Percentiles rank a stretch among this genome's conserved stretches.
Conservation (phyloP, 2,329 filamentous ascomycete genomes). For the Teratosphaeria pseudoeucalypti region DNA sequence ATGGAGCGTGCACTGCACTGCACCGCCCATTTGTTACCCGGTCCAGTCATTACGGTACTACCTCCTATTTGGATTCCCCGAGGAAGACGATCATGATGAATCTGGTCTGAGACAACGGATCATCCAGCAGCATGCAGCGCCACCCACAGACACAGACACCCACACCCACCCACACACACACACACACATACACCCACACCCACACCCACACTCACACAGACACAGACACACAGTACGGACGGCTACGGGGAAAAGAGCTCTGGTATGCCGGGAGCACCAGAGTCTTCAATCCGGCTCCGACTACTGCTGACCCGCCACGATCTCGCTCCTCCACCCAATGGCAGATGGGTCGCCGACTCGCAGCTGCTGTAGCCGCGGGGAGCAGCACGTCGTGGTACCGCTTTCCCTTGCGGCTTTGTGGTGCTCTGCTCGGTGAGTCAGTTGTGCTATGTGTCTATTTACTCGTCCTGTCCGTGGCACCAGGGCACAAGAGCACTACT, state of each 20-base stretch:
- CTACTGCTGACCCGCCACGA: neutral
- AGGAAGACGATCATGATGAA: neutral
- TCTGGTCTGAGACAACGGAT: slow-evolving; percentile 3
- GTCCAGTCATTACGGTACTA: neutral
- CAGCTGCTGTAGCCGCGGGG: slow-evolving; percentile 8
- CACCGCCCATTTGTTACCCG: neutral
- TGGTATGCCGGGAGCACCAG: neutral
- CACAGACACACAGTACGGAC: neutral
- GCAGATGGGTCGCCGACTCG: neutral
- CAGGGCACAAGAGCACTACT: slow-evolving; percentile 7
- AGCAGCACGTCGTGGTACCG: slow-evolving; percentile 12
- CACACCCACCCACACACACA: no score
- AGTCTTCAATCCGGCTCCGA: neutral
- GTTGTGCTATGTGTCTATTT: slow-evolving; percentile 8
- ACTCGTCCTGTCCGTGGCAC: slow-evolving; percentile 8
- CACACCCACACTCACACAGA: no score
- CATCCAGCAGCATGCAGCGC: neutral
- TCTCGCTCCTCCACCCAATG: neutral
- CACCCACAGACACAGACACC: neutral
- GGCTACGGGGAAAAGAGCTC: neutral
- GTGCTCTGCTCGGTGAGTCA: slow-evolving; percentile 1
- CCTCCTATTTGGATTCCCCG: no score
- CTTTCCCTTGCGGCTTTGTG: slow-evolving; percentile 21
- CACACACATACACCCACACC: no score
- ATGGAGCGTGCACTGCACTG: neutral